phyloP scores from a whole-genome alignment of 202 grass and related monocot species.

The Alloteropsis angusta region DNA sequence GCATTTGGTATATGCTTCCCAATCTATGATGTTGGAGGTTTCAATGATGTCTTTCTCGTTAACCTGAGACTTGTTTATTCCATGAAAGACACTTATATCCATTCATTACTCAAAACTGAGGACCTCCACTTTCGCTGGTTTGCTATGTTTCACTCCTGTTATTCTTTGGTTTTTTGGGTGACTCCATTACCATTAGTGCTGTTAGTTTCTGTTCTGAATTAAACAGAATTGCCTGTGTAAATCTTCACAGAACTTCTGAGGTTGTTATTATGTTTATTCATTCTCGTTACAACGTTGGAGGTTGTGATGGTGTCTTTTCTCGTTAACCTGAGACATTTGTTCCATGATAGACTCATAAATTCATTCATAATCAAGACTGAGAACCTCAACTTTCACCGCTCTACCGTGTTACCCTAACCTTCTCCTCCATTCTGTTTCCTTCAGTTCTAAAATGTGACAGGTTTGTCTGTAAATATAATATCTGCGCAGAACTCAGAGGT shows the following conservation, averaged over 20 bases:
- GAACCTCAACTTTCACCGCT: neutral
- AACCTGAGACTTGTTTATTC: constrained; percentile 29
- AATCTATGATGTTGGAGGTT: neutral
- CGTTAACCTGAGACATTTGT: constrained; percentile 34
- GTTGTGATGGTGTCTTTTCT: neutral
- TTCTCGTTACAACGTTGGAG: neutral
- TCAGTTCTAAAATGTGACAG: neutral
- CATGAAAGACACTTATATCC: constrained; percentile 27
- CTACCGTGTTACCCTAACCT: neutral
- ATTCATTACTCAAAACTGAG: constrained; percentile 27
- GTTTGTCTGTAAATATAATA: neutral
- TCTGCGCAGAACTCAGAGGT: neutral
- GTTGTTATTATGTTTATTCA: too few relatives aligned
- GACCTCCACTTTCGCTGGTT: neutral
- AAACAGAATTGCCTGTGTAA: neutral
- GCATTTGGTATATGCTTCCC: neutral
- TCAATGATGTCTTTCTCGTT: constrained; percentile 31
- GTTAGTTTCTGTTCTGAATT: neutral
- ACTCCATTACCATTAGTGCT: neutral
- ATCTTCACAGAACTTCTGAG: too few relatives aligned
- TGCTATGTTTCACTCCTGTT: neutral
- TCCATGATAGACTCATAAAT: constrained; percentile 21
- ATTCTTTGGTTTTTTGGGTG: neutral
- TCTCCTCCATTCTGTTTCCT: neutral
- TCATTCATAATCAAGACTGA: constrained; percentile 31